Evolutionary conservation across 441 rosid genomes (phyloP), one percentile per base, ranked within the genome.

Genomic region (Pelargonium australe): DNA sequence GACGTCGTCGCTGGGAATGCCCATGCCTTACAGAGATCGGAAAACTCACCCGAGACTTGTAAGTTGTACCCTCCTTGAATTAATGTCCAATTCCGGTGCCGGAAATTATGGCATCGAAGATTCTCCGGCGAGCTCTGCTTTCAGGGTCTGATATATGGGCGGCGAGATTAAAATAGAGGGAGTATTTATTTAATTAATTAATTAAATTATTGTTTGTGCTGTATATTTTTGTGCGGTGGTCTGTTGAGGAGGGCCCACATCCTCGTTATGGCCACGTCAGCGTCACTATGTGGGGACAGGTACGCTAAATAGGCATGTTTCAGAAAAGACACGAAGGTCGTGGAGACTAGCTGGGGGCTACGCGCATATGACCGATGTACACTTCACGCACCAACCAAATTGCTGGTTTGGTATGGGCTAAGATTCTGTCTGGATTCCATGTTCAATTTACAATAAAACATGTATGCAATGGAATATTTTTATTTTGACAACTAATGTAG

Each of bases 1-100:
- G 73, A 82, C 84, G 67, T 86, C 90, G 74, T 84, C 86, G 58
- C 65, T 72, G 49, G 75, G 80, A 68, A 84, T 81, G 14, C 87
- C 87, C 90, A 84, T 85, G 7, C 16, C 47, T n/a, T 4, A 1
- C 51, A 12, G 51, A 44, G 13, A 62, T 40, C 65, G 12, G 34
- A 37, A 53, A 65, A 28, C 37, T 64, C 58, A 51, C 58, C 58
- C 7, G 3, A 25, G 3, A 1, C 31, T 25, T 25, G 31, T 25
- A 1, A 25, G 0, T 20, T 20, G 23, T 20, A 20, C 23, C 31
- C 31, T 25, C 3, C 31, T 25, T 25, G 31, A 25, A 25, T 25
- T 4, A 51, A n/a, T 17, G 16, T 4, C 58, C n/a, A 16, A 17
- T 51, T 51, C 58, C 16, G 58, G 58, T 7, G 58, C 58, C 58